phyloP scores from a whole-genome alignment of 108 stramenopile species.

The Skeletonema costatum region DNA sequence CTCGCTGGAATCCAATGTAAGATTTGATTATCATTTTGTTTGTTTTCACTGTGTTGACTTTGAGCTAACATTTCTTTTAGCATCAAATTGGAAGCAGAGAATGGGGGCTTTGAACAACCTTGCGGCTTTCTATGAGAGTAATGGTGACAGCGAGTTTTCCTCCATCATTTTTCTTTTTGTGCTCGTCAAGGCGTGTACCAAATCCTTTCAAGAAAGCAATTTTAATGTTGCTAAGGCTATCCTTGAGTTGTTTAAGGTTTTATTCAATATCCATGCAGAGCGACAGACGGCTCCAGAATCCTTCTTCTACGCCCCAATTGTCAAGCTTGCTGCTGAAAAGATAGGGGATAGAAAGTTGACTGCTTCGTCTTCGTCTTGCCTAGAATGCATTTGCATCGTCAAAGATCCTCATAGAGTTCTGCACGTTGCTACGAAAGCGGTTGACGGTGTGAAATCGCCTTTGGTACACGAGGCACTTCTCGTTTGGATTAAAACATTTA shows the following conservation, averaged over 20 bases:
- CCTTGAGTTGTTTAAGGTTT: slow-evolving; percentile 57
- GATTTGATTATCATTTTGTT: slow-evolving; percentile 12
- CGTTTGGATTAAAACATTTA: slow-evolving; percentile 57
- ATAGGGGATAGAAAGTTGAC: slow-evolving; percentile 80
- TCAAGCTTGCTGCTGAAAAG: slow-evolving; percentile 62
- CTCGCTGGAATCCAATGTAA: slow-evolving; percentile 74
- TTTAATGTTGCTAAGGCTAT: slow-evolving; percentile 75
- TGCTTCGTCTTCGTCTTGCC: slow-evolving; percentile 45
- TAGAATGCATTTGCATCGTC: slow-evolving; percentile 61
- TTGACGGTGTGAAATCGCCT: slow-evolving; percentile 71
- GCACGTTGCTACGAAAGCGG: slow-evolving; percentile 17
- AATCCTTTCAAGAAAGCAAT: slow-evolving; percentile 84
- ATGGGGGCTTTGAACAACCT: slow-evolving; percentile 67
- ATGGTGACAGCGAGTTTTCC: slow-evolving; percentile 20
- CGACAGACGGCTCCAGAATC: slow-evolving; percentile 27
- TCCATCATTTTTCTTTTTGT: slow-evolving; percentile 53
- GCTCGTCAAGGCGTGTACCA: slow-evolving; percentile 68
- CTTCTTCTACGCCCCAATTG: slow-evolving; percentile 54
- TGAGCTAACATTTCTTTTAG: slow-evolving; percentile 19
- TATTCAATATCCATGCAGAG: slow-evolving; percentile 53
- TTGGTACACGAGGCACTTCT: slow-evolving; percentile 73
- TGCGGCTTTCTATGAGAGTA: slow-evolving; percentile 39
- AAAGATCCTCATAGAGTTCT: slow-evolving; percentile 55
- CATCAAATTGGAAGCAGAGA: slow-evolving; percentile 71
- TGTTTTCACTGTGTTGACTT: background rate